Evolutionary conservation across 225 moss, liverwort and hornwort species (phyloP).

Genomic region (Pseudisothecium myosuroides): DNA sequence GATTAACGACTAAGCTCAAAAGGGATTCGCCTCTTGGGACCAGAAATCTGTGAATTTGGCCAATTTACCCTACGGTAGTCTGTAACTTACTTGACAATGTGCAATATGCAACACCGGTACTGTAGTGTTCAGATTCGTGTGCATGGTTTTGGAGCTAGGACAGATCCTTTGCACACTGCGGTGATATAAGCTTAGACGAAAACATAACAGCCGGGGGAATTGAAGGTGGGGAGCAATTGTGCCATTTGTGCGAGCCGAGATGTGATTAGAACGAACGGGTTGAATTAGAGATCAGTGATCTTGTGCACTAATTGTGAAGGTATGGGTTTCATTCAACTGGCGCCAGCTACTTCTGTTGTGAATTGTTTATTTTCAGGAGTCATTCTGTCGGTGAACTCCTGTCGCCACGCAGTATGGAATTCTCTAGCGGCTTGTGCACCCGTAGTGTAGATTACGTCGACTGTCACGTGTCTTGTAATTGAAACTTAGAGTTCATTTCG

Average conservation of each 20-base stretch:
- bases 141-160: background rate
- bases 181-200: background rate
- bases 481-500: background rate
- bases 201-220: background rate
- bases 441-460: background rate
- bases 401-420: background rate
- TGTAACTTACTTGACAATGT: background rate
- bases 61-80: background rate
- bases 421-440: background rate
- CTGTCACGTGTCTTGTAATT: too few relatives aligned
- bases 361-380: background rate
- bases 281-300: background rate
- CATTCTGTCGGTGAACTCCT: background rate
- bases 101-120: background rate
- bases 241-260: background rate
- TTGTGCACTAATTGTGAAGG: background rate
- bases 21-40: background rate
- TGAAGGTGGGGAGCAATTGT: background rate
- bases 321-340: background rate
- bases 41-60: background rate
- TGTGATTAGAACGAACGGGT: background rate
- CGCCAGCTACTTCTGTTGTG: background rate
- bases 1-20: too few relatives aligned
- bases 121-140: background rate
- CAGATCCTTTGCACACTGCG: background rate